phyloP scores from a whole-genome alignment of 208 protist genomes.

The Phytomonas francai region DNA sequence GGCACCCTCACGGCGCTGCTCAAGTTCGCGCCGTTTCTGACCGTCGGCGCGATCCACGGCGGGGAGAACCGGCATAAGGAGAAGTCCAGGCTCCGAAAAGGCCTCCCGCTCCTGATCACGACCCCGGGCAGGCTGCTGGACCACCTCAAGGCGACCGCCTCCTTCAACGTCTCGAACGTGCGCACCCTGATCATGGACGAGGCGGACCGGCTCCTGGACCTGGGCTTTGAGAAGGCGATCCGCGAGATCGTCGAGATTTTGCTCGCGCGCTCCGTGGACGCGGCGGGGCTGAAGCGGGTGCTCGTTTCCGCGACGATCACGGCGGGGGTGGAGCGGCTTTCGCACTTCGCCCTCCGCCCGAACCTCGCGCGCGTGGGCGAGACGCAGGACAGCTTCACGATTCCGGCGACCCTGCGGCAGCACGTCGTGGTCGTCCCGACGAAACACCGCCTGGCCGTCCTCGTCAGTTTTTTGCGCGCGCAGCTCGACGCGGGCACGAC shows the following conservation, averaged over 20 bases:
- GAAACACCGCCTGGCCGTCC: slow-evolving; percentile 88
- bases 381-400: slow-evolving; percentile 61
- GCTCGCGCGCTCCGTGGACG: slow-evolving; percentile 26
- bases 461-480: slow-evolving; percentile 84
- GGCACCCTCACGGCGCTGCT: slow-evolving; percentile 52
- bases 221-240: slow-evolving; percentile 98
- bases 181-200: slow-evolving; percentile 96
- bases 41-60: slow-evolving; percentile 71
- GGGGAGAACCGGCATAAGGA: slow-evolving; percentile 84
- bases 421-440: slow-evolving; percentile 68
- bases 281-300: slow-evolving; percentile 95
- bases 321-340: slow-evolving; percentile 79
- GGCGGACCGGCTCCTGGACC: slow-evolving; percentile 98
- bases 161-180: slow-evolving; percentile 47
- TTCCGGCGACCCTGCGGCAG: slow-evolving; percentile 71
- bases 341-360: slow-evolving; percentile 75
- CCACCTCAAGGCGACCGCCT: slow-evolving; percentile 69
- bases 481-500: slow-evolving; percentile 92
- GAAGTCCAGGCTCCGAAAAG: slow-evolving; percentile 80
- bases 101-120: slow-evolving; percentile 69
- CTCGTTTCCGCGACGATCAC: slow-evolving; percentile 96
- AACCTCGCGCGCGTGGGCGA: slow-evolving; percentile 52
- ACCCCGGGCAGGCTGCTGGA: slow-evolving; percentile 87
- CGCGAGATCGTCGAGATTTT: slow-evolving; percentile 94
- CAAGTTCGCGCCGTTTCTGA: slow-evolving; percentile 81